Base-by-base conservation (phyloP, 2,329 filamentous ascomycete species). In the Rhynchosporium agropyri region DNA sequence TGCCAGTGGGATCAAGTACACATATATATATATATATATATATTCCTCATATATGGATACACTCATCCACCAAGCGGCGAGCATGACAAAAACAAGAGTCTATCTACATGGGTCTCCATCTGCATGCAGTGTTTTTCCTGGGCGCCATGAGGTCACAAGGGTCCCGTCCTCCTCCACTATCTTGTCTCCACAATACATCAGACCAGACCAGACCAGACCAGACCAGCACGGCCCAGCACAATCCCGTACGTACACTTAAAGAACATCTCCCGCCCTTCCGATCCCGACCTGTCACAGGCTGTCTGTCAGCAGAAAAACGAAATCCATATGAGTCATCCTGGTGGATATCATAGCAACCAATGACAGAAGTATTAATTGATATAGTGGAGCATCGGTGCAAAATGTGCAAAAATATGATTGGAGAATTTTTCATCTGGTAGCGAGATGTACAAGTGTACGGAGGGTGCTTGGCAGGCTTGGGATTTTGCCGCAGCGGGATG, bases 121-220 rank as follows among this genome's bases (percentile, higher is more conserved):
- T 36, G 15, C 29, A 28, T 6, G 12, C 43, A 33, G 50, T 53
- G 20, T 36, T 33, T 33, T 54, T 33, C 42, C 53, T 56, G 42
- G 53, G 26, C 42, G 40, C 42, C 53, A 56, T 56, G 42, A 56
- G 53, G 42, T 56, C 53, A 56, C 38, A 42, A 53, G 49, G 49
- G 49, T 53, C 31, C 12, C 2, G 28, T 7, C 12, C 48, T 20
- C 29, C 38, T 54, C 31, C 8, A 33, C 15, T 13, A 54, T 3
- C n/a, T n/a, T 20, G 20, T 20, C 20, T 20, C 20, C 20, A 20
- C 20, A 1, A 20, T 20, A 20, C 20, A 20, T 20, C 43, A 15
- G 13, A 29, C 13, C 38, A 38, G 43, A 28, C 36, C 6, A 55
- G 49, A 1, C n/a, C 43, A 15, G 13, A 29, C 13, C 38, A 38